These are phyloP conservation scores for Veloporphyrellus conicus DNA, from an alignment of 1,284 basidiomycete species.

Conservation along the genomic window DNA sequence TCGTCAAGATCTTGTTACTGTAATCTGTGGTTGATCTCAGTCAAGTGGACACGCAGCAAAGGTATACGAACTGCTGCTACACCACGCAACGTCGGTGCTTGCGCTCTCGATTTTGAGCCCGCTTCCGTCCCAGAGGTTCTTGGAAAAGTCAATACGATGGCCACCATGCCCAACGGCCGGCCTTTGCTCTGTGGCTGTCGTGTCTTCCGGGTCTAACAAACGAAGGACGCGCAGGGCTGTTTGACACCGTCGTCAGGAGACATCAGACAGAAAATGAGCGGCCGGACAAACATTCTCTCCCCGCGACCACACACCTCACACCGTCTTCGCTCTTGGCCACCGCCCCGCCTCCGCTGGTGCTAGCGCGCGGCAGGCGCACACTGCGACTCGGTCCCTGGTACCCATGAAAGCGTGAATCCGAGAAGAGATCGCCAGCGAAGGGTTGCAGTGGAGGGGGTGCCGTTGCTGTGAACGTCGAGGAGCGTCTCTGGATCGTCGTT, in stretches of 20 bases:
- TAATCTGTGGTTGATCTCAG: slow-evolving; percentile 48
- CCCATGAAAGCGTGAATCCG: slow-evolving; percentile 45
- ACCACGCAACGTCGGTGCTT: slow-evolving; percentile 80
- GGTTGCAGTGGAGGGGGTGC: slow-evolving; percentile 6
- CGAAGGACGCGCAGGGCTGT: slow-evolving; percentile 65
- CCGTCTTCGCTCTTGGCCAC: slow-evolving; percentile 67
- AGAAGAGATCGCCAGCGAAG: slow-evolving; percentile 32
- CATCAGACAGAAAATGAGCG: slow-evolving; percentile 1
- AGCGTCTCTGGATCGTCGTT: slow-evolving; percentile 23
- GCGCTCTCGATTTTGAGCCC: slow-evolving; percentile 72
- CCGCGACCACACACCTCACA: slow-evolving; percentile 61
- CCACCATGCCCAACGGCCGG: slow-evolving; percentile 53
- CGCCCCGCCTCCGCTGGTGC: slow-evolving; percentile 56
- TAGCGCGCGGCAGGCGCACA: slow-evolving; percentile 54
- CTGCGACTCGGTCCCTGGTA: slow-evolving; percentile 45
- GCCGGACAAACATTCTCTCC: slow-evolving; percentile 60
- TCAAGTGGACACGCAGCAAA: not conserved
- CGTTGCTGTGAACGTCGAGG: slow-evolving; percentile 22
- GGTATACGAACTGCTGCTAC: slow-evolving; percentile 58
- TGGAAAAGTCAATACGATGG: slow-evolving; percentile 59
- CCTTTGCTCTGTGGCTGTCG: slow-evolving; percentile 45
- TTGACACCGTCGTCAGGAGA: slow-evolving; percentile 15
- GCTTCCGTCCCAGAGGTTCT: slow-evolving; percentile 70
- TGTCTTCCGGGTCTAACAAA: slow-evolving; percentile 46
- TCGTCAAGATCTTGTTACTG: slow-evolving; percentile 77